These are phyloP conservation scores for Gaeumannomyces tritici DNA, from an alignment of 2,329 filamentous ascomycete genomes.

Conservation along the genomic window DNA sequence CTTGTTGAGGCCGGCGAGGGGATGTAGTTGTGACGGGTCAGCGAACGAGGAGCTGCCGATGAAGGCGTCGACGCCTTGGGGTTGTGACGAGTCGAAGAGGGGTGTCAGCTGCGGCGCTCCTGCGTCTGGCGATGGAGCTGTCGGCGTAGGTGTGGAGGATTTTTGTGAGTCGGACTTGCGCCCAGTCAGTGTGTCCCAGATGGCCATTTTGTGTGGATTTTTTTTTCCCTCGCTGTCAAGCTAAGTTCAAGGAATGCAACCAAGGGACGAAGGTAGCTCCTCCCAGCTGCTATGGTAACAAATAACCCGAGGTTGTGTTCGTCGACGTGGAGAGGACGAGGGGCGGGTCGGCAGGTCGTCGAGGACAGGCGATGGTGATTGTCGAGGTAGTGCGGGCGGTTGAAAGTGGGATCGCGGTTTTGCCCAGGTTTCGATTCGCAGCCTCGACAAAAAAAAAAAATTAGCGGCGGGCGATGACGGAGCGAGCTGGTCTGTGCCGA, in stretches of 20 bases:
- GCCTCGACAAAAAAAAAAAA: constrained; percentile 8
- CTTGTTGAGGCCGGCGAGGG: constrained; percentile 85
- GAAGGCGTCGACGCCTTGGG: constrained; percentile 77
- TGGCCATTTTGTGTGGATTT: constrained; percentile 29
- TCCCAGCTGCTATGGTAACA: neutral
- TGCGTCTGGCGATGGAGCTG: constrained; percentile 16
- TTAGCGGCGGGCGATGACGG: constrained; percentile 8
- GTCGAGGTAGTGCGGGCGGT: neutral
- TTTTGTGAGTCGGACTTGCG: constrained; percentile 34
- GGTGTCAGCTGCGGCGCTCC: constrained; percentile 33
- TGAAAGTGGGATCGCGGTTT: neutral
- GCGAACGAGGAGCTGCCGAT: constrained; percentile 66
- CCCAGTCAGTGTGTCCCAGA: constrained; percentile 54
- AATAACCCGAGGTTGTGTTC: neutral
- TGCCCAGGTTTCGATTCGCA: neutral
- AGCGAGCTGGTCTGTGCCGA: constrained; percentile 7
- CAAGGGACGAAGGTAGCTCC: neutral
- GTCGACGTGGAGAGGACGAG: neutral
- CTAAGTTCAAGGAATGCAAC: constrained; percentile 8
- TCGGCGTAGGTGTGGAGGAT: constrained; percentile 11
- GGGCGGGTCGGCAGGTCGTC: too few species aligned
- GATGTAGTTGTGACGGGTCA: constrained; percentile 84
- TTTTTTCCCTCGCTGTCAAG: neutral
- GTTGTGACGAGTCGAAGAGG: constrained; percentile 59
- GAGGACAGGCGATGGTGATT: neutral